Base-by-base conservation (phyloP, 2,329 filamentous ascomycete species). In the Alternaria brassicae region DNA sequence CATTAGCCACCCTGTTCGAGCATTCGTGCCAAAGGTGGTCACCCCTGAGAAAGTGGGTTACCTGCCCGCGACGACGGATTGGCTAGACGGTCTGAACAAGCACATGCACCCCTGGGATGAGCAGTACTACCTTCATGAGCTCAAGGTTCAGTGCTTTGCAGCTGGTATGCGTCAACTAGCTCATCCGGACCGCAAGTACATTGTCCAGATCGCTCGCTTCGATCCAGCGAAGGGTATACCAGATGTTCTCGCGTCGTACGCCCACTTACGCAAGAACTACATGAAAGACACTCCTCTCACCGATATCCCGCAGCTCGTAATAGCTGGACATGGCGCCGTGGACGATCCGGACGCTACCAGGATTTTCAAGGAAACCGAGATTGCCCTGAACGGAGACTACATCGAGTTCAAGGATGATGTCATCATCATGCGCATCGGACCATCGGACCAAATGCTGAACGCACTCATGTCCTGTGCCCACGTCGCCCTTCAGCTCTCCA, bases 21-120 rank as follows among this genome's bases (percentile, higher is more conserved):
- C 84, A 23, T 95, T 94, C 66, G 90, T 95, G 9, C 91, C 91
- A 2, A 78, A 82, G 28, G 88, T 82, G 56, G 89, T 95, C 5
- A 86, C 88, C 2, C 78, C 77, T 1, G 81, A 88, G 53, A 90
- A 86, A 66, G 88, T 94, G 0, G 88, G 86, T 2, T 93, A 93
- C 73, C 81, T 94, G 73, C 91, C 91, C 3, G 91, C 91, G 10
- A 91, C 91, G 0, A 94, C 91, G 0, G 91, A 95, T 76, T 95
- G 91, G 89, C 82, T 93, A 3, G 91, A 95, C 72, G 91, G 91
- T 8, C 77, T 94, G 66, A 95, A 93, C 81, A 95, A 95, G 77
- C 78, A 81, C 23, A 83, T 94, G 75, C 85, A 85, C 59, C 81
- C 85, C 50, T 92, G 88, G 86, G 89, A 92, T 70, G 82, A 84